These are phyloP conservation scores for Penicillium dipodomyicola DNA, from an alignment of 495 filamentous ascomycete species.

Conservation along the genomic window DNA sequence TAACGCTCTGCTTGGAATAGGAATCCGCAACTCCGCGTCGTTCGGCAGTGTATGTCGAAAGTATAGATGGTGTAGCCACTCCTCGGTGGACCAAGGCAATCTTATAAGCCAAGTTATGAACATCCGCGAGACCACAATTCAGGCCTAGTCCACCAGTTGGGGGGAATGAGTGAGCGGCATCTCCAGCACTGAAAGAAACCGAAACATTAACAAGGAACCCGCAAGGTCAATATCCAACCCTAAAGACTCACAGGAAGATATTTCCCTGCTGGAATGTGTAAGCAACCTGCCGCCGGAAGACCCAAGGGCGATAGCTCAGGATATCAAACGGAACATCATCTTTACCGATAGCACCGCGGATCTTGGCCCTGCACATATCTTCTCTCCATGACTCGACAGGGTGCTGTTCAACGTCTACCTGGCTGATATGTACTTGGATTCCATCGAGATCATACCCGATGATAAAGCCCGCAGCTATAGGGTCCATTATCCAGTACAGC, in stretches of 20 bases:
- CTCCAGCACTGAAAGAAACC: slow-evolving; percentile 42
- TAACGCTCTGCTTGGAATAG: slow-evolving; percentile 30
- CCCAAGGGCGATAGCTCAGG: slow-evolving; percentile 40
- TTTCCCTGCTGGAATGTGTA: slow-evolving; percentile 29
- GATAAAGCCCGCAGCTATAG: slow-evolving; percentile 38
- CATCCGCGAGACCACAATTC: slow-evolving; percentile 37
- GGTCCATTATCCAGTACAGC: slow-evolving; percentile 47
- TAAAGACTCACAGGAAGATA: slow-evolving; percentile 36
- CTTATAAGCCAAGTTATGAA: slow-evolving; percentile 37
- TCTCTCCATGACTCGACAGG: slow-evolving; percentile 39
- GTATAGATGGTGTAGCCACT: slow-evolving; percentile 3
- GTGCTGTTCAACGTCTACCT: slow-evolving; percentile 38
- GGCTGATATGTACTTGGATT: slow-evolving; percentile 42
- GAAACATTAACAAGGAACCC: background rate
- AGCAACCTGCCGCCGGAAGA: slow-evolving; percentile 41
- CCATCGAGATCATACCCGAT: slow-evolving; percentile 40
- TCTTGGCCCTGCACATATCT: slow-evolving; percentile 30
- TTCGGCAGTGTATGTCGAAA: slow-evolving; percentile 23
- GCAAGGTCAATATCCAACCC: background rate
- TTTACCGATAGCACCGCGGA: slow-evolving; percentile 34
- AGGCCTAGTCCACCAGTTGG: slow-evolving; percentile 37
- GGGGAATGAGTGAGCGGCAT: slow-evolving; percentile 46
- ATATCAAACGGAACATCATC: slow-evolving; percentile 34
- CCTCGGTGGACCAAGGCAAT: slow-evolving; percentile 30
- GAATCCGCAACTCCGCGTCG: slow-evolving; percentile 27